These are phyloP conservation scores for Taiozyma onychis DNA, from an alignment of 1,139 yeast genomes.

Conservation along the genomic window DNA sequence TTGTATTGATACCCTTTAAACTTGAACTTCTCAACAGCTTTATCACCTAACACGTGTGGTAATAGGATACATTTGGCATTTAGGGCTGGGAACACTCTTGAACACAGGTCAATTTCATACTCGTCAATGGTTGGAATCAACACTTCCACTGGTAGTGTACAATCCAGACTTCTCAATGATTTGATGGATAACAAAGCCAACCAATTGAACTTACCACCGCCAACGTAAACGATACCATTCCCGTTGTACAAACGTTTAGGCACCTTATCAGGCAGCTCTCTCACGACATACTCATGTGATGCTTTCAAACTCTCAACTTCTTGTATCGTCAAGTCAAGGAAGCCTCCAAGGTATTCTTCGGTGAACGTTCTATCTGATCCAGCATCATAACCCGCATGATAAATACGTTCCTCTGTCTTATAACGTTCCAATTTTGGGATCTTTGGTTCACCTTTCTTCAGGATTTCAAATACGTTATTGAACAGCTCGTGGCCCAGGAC, in stretches of 20 bases:
- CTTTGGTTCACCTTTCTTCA: constrained; percentile 36
- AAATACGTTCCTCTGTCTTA: constrained; percentile 35
- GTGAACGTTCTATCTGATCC: constrained; percentile 29
- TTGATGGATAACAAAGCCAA: constrained; percentile 60
- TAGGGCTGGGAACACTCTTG: constrained; percentile 54
- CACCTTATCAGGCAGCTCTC: constrained; percentile 38
- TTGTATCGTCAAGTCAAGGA: constrained; percentile 44
- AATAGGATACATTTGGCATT: constrained; percentile 66
- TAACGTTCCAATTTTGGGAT: constrained; percentile 33
- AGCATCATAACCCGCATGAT: constrained; percentile 45
- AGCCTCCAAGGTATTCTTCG: constrained; percentile 44
- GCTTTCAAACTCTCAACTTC: constrained; percentile 42
- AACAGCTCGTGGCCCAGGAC: constrained; percentile 17
- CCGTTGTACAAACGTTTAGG: constrained; percentile 53
- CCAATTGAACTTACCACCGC: constrained; percentile 78
- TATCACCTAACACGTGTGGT: constrained; percentile 49
- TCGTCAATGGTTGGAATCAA: constrained; percentile 65
- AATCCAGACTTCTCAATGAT: constrained; percentile 57
- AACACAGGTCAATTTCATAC: constrained; percentile 65
- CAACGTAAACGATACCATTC: constrained; percentile 75
- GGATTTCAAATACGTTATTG: constrained; percentile 30
- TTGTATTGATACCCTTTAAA: constrained; percentile 78
- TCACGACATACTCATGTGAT: constrained; percentile 51
- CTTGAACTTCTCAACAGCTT: constrained; percentile 37
- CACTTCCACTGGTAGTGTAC: constrained; percentile 69